Evolutionary conservation across 2,329 filamentous ascomycete genomes (phyloP).

Genomic region (Tolypocladium amazonense): DNA sequence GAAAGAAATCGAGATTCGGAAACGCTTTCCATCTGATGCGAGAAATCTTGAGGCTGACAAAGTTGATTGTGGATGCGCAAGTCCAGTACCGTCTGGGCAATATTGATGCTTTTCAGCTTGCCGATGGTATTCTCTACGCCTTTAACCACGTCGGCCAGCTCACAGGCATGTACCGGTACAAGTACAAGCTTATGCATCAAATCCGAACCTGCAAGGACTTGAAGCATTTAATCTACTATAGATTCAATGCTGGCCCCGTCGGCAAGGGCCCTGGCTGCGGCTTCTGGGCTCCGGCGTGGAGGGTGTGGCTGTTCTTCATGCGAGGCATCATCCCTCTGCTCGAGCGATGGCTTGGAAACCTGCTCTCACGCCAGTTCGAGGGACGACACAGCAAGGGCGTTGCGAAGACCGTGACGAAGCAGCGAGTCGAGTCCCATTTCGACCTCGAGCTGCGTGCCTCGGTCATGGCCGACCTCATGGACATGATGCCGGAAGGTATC

Average conservation of each 20-base stretch:
- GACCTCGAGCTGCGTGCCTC: conserved; percentile 94
- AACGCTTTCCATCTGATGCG: conserved; percentile 99
- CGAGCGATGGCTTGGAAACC: conserved; percentile 93
- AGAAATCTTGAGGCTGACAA: conserved; percentile 90
- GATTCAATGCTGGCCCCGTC: conserved; percentile 93
- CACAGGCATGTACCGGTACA: conserved; percentile 99
- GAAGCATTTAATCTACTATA: conserved; percentile 98
- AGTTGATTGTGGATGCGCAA: conserved; percentile 96
- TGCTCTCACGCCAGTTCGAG: conserved; percentile 95
- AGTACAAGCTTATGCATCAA: conserved; percentile 99
- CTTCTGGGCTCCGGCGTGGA: conserved; percentile 98
- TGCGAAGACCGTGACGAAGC: conserved; percentile 97
- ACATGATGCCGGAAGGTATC: conserved; percentile 99
- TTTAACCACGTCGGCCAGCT: conserved; percentile 98
- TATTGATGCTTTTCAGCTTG: conserved; percentile 96
- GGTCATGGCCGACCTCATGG: conserved; percentile 98
- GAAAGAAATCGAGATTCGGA: conserved; percentile 98
- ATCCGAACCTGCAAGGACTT: conserved; percentile 98
- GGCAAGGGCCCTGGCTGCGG: conserved; percentile 96
- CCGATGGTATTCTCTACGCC: conserved; percentile 96
- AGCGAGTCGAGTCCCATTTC: conserved; percentile 97
- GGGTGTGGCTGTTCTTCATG: conserved; percentile 99
- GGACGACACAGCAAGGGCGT: conserved; percentile 98
- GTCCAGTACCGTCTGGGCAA: conserved; percentile 96
- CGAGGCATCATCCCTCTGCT: conserved; percentile 93